Base-by-base conservation (phyloP, 345 rosid species). In the Gossypium arboreum region DNA sequence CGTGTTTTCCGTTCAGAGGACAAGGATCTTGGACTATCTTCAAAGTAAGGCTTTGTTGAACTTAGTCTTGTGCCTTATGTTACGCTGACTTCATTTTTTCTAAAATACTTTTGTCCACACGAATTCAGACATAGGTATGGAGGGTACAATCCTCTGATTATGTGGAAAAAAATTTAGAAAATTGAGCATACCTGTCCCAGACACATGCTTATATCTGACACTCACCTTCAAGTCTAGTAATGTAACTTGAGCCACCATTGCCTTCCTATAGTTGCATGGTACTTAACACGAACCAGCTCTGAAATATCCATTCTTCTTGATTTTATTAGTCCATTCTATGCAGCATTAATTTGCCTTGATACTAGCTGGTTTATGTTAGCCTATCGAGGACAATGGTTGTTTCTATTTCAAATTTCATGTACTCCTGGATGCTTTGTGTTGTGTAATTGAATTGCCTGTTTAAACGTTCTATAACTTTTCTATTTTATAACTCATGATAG, bases 1-100 rank as follows among this genome's bases (percentile, higher is more conserved):
- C 95, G 82, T 7, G 84, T 94, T 48, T 92, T 92, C 75, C 94
- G 83, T 78, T 88, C 84, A 9, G 92, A 86, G 75, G 97, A 92
- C 75, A 74, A 77, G 83, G 97, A 94, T 82, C 93, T 92, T 67
- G 89, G 95, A 76, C 76, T 92, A 25, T 91, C 98, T 29, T 92
- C 98, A 76, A 92, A 92, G 98, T 94, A 86, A 81, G 89, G 81
- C 80, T 72, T 73, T 61, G 44, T 77, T 75, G 51, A 76, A 64
- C 75, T 83, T 64, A 43, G 57, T 27, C 41, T 60, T 25, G n/a
- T 60, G 64, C 9, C 2, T 17, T 60, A 60, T 60, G 41, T 8
- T 3, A 25, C 1, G 8, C 8, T 3, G 39, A 12, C 63, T 24
- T 24, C 39, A 12, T 58, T 24, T 58, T 58, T 22, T 24, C 59